Evolutionary conservation across 257 asterid genomes (phyloP).

Genomic region (Salvia rosmarinus): DNA sequence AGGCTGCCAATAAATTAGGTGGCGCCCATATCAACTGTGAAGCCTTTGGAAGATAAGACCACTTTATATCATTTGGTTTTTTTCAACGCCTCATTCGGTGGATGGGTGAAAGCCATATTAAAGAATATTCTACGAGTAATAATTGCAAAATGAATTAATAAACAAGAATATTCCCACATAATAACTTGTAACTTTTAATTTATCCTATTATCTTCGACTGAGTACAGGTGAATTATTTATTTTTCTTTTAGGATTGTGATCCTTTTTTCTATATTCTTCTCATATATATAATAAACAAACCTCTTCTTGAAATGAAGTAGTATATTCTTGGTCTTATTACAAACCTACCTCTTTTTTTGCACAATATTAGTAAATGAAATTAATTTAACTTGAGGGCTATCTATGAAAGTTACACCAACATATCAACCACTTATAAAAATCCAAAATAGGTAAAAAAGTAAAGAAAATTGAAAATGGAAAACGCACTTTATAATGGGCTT

Average conservation of each 20-base stretch:
- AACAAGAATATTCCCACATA: background rate
- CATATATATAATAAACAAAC: background rate
- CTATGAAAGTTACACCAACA: conserved; percentile 53
- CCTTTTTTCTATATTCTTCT: background rate
- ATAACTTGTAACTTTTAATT: background rate
- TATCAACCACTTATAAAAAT: conserved; percentile 55
- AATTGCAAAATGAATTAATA: background rate
- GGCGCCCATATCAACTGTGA: conserved; percentile 25
- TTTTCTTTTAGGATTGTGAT: background rate
- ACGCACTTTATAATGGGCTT: conserved; percentile 50
- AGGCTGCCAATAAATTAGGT: conserved; percentile 11
- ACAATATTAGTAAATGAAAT: conserved; percentile 5
- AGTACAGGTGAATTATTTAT: background rate
- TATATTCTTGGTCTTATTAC: conserved; percentile 27
- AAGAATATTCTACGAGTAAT: conserved; percentile 1
- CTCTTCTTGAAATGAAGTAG: no score
- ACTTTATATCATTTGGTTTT: conserved; percentile 17
- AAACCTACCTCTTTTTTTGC: no score
- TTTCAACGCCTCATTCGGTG: conserved; percentile 28
- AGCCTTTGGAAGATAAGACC: conserved; percentile 8
- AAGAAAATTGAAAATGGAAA: background rate
- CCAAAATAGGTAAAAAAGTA: background rate
- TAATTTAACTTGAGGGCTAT: conserved; percentile 27
- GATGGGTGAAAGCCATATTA: conserved; percentile 15
- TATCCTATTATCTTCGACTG: background rate